Conservation (phyloP, 2,329 filamentous ascomycete species). For the Biscogniauxia sp. region DNA sequence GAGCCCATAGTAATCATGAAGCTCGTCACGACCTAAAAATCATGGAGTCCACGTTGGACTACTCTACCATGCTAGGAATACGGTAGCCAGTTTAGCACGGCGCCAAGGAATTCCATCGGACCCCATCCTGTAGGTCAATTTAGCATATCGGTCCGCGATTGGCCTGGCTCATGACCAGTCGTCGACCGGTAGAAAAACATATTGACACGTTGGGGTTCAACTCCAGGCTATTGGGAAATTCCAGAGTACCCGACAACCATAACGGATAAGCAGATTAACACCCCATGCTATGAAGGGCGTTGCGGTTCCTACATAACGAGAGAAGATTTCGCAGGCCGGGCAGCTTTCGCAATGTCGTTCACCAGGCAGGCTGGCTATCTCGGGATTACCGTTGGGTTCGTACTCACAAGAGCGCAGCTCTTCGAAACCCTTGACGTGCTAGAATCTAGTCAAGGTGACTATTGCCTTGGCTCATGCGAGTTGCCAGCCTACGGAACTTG, state of each 20-base stretch:
- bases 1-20: background rate
- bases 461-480: background rate
- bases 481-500: background rate
- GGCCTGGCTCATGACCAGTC: background rate
- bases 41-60: background rate
- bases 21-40: background rate
- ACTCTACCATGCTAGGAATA: too few species aligned
- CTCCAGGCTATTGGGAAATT: background rate
- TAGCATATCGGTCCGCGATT: too few species aligned
- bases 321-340: background rate
- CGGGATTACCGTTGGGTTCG: too few species aligned
- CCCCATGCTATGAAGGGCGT: background rate
- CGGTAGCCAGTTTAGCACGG: too few species aligned
- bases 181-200: background rate
- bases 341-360: background rate
- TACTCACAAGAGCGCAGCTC: background rate
- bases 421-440: background rate
- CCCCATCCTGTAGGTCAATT: too few species aligned
- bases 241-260: background rate
- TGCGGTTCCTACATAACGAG: background rate
- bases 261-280: background rate
- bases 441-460: background rate
- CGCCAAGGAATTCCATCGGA: too few species aligned
- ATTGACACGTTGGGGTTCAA: background rate
- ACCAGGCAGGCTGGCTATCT: too few species aligned